Percentiles rank a stretch among this genome's conserved stretches.
Evolutionary conservation across 805 yeast species (phyloP).

Genomic region (Starmera dryadoides): DNA sequence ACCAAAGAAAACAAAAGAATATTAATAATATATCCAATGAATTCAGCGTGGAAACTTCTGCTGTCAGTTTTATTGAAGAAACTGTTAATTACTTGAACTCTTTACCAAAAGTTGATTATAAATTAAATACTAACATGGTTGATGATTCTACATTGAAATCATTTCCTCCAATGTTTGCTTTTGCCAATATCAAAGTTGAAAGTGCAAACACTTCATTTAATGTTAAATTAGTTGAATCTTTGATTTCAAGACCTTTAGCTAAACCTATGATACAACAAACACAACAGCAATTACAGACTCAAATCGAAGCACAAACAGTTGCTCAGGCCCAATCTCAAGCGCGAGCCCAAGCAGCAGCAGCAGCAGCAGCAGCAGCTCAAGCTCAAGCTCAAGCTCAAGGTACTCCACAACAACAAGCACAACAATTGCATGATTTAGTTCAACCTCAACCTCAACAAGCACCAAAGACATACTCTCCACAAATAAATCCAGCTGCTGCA

Average conservation of each 20-base stretch:
- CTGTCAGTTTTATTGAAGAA: conserved; percentile 41
- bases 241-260: conserved; percentile 27
- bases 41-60: conserved; percentile 34
- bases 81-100: conserved; percentile 34
- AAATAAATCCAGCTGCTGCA: conserved; percentile 14
- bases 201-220: conserved; percentile 24
- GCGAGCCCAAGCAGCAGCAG: too few species aligned
- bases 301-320: neutral
- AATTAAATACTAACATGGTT: conserved; percentile 27
- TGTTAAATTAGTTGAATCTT: conserved; percentile 26
- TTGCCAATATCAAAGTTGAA: conserved; percentile 27
- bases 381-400: too few species aligned
- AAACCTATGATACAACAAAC: conserved; percentile 7
- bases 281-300: conserved; percentile 4
- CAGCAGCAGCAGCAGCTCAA: too few species aligned
- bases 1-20: conserved; percentile 18
- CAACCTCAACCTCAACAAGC: conserved; percentile 10
- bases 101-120: conserved; percentile 28
- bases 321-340: too few species aligned
- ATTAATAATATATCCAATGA: conserved; percentile 17
- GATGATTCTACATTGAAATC: conserved; percentile 19
- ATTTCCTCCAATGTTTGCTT: conserved; percentile 44
- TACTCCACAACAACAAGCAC: neutral
- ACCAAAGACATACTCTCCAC: conserved; percentile 25
- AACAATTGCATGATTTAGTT: conserved; percentile 5